These are phyloP conservation scores for Aspergillus sojae DNA, from an alignment of 2,329 filamentous ascomycete genomes.

Conservation along the genomic window DNA sequence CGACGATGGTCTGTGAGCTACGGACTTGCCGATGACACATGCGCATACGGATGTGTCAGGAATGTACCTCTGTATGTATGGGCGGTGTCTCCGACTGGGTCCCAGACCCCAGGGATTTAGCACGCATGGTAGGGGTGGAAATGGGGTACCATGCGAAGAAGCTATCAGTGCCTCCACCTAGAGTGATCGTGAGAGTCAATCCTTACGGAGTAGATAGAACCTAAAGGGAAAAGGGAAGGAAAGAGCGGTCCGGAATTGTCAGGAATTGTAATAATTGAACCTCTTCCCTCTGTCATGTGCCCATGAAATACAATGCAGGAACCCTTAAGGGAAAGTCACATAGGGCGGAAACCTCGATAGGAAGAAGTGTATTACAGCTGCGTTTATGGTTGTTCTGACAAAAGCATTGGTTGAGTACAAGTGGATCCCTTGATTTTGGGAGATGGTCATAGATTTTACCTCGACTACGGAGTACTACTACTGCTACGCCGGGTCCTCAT, in stretches of 20 bases:
- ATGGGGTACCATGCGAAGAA: not conserved
- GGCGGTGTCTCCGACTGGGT: slow-evolving; percentile 23
- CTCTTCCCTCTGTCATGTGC: not conserved
- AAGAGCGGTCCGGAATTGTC: not conserved
- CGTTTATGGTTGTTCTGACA: slow-evolving; percentile 12
- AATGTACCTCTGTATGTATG: slow-evolving; percentile 9
- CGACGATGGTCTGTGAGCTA: slow-evolving; percentile 19
- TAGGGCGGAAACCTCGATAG: slow-evolving; percentile 7
- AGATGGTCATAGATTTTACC: not conserved
- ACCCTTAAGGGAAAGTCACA: slow-evolving; percentile 9
- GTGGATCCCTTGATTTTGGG: slow-evolving; percentile 3
- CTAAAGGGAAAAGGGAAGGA: not conserved
- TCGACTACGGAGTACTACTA: not conserved
- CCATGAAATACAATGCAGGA: slow-evolving; percentile 7
- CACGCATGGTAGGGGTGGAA: not conserved
- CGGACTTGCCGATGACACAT: slow-evolving; percentile 29
- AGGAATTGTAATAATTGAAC: not conserved
- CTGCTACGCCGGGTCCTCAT: not conserved
- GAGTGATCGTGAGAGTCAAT: not conserved
- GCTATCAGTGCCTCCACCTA: not conserved
- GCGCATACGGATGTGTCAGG: slow-evolving; percentile 22
- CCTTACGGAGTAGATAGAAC: not conserved
- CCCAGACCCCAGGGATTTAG: not conserved
- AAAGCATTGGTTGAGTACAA: slow-evolving; percentile 10
- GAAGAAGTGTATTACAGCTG: not conserved